These are phyloP conservation scores for Agapanthus africanus DNA, from an alignment of 106 monocot genomes.

Conservation along the genomic window DNA sequence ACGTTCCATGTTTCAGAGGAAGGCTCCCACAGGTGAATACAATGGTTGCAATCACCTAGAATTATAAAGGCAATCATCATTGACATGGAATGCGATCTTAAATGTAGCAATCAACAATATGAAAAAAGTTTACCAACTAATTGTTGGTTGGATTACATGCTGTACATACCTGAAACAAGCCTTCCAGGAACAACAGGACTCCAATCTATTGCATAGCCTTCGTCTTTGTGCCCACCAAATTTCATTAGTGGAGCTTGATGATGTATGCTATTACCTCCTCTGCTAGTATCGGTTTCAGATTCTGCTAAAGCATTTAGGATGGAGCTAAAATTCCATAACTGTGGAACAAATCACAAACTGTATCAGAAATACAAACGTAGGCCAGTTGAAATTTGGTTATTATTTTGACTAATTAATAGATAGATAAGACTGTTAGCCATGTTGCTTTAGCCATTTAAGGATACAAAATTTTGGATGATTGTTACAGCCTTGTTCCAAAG, in stretches of 20 bases:
- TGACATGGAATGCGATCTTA: not conserved
- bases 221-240: slow-evolving; percentile 72
- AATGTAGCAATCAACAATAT: slow-evolving; percentile 4
- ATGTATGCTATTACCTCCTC: slow-evolving; percentile 41
- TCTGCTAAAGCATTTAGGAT: slow-evolving; percentile 67
- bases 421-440: not conserved
- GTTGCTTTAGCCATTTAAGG: not conserved
- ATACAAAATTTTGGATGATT: not conserved
- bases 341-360: slow-evolving; percentile 12
- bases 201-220: slow-evolving; percentile 97
- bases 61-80: slow-evolving; percentile 4
- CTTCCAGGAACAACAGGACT: slow-evolving; percentile 89
- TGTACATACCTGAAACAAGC: slow-evolving; percentile 68
- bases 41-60: slow-evolving; percentile 75
- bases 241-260: slow-evolving; percentile 48
- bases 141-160: not conserved
- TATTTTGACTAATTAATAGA: no score
- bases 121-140: not conserved
- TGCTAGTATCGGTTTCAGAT: slow-evolving; percentile 43
- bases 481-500: no score
- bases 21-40: slow-evolving; percentile 92
- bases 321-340: slow-evolving; percentile 90
- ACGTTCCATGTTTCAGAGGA: slow-evolving; percentile 76
- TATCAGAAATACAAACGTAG: not conserved
- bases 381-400: not conserved